Conservation (phyloP, 371 early-diverging fungal genomes). For the Circinella minor region DNA sequence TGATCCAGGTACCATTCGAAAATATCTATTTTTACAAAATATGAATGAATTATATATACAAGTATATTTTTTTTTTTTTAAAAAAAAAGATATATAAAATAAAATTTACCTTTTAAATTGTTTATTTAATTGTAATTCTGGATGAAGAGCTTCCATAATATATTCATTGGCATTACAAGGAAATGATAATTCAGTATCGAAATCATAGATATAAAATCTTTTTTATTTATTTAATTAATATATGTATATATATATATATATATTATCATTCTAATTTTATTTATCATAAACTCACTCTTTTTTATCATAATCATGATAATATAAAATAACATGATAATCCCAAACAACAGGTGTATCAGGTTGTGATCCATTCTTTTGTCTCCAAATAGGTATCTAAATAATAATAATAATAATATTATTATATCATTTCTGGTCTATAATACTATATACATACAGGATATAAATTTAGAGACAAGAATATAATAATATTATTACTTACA, state of each 20-base stretch:
- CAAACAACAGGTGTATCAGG: slow-evolving; percentile 32
- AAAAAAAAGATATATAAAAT: too few species aligned
- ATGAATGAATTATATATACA: too few species aligned
- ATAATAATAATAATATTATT: too few species aligned
- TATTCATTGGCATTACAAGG: slow-evolving; percentile 35
- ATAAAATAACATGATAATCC: slow-evolving; percentile 53
- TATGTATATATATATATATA: too few species aligned
- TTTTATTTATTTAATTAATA: background rate
- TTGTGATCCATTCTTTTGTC: slow-evolving; percentile 6
- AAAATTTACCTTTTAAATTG: slow-evolving; percentile 39
- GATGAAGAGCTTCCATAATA: slow-evolving; percentile 32
- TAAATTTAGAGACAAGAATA: background rate
- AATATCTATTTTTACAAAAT: slow-evolving; percentile 19
- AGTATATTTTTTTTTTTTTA: too few species aligned
- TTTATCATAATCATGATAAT: slow-evolving; percentile 6
- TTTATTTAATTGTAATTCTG: slow-evolving; percentile 22
- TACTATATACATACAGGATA: background rate
- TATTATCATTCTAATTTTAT: background rate
- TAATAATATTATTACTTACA: slow-evolving; percentile 16
- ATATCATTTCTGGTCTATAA: too few species aligned
- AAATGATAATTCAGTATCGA: slow-evolving; percentile 42
- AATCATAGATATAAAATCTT: slow-evolving; percentile 35
- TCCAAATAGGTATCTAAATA: slow-evolving; percentile 19
- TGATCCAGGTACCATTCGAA: slow-evolving; percentile 41
- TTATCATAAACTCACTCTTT: slow-evolving; percentile 1